These are phyloP conservation scores for Fusarium cyanostomum DNA, from an alignment of 2,329 filamentous ascomycete species.

Conservation along the genomic window DNA sequence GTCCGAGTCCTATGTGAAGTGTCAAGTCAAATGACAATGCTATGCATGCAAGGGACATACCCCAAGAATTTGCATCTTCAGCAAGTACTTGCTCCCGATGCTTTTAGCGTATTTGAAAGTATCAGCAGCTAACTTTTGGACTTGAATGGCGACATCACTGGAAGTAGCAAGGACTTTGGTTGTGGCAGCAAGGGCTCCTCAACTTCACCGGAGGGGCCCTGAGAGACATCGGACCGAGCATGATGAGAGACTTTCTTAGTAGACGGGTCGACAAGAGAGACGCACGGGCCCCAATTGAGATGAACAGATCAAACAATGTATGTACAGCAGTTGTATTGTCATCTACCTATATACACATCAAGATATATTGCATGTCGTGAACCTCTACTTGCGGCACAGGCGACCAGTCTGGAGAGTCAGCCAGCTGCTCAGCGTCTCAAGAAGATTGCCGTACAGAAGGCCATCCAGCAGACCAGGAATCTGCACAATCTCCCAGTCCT, in stretches of 20 bases:
- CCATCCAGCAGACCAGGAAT: slow-evolving; percentile 4
- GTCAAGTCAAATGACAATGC: neutral
- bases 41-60: neutral
- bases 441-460: slow-evolving; percentile 14
- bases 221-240: neutral
- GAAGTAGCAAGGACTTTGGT: slow-evolving; percentile 1
- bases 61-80: slow-evolving; percentile 3
- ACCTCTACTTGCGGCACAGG: slow-evolving; percentile 18
- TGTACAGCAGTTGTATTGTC: neutral
- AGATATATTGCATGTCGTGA: neutral
- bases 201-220: too few relatives aligned
- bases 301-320: neutral
- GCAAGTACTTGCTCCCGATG: slow-evolving; percentile 1
- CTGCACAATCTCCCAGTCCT: slow-evolving; percentile 23
- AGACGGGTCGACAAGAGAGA: too few relatives aligned
- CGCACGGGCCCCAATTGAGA: too few relatives aligned
- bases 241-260: too few relatives aligned
- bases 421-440: slow-evolving; percentile 26
- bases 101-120: neutral
- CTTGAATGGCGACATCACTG: neutral
- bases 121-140: slow-evolving; percentile 6
- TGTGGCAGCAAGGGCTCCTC: neutral
- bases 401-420: slow-evolving; percentile 28
- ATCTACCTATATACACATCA: neutral
- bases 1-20: slow-evolving; percentile 13